A percentile compares a stretch with the other conserved stretches of the same genome.
phyloP scores from a whole-genome alignment of 192 early-diverging fungal species.

The Coemansia javaensis region DNA sequence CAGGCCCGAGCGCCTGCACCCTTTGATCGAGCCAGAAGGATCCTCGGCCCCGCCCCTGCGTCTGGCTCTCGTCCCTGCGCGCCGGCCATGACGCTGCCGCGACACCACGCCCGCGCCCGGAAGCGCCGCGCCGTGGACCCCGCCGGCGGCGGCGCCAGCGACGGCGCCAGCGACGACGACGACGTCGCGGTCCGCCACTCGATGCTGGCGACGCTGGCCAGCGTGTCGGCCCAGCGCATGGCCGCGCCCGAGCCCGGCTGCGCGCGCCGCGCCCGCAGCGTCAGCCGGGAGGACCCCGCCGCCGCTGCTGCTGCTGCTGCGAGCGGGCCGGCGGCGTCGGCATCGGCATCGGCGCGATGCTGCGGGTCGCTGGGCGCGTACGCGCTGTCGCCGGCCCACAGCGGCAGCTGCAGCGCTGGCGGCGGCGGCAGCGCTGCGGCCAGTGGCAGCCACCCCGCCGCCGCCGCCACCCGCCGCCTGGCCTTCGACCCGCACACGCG shows the following conservation, averaged over 20 bases:
- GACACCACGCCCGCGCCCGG: not conserved
- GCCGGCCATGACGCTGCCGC: not conserved
- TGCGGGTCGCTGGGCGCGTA: constrained; percentile 5
- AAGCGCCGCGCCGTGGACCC: constrained; percentile 4
- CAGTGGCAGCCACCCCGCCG: not conserved
- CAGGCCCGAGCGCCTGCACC: too few relatives aligned
- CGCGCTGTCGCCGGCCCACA: constrained; percentile 6
- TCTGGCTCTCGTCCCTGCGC: not conserved
- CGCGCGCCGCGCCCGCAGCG: not conserved
- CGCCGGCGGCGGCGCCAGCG: not conserved
- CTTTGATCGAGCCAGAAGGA: too few relatives aligned
- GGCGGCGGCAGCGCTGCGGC: not conserved
- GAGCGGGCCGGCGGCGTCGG: too few relatives aligned
- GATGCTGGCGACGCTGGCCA: constrained; percentile 23
- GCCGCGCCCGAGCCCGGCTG: not conserved
- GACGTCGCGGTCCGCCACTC: not conserved
- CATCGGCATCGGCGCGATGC: too few relatives aligned
- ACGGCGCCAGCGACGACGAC: not conserved
- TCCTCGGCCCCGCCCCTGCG: too few relatives aligned
- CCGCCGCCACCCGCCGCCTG: constrained; percentile 3
- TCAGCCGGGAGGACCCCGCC: not conserved
- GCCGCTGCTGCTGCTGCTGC: not conserved
- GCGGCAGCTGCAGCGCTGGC: not conserved
- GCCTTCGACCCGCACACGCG: constrained; percentile 14
- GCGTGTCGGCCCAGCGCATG: constrained; percentile 10